Evolutionary conservation across 1,284 basidiomycete genomes (phyloP).

Genomic region (Xanthoconium separans): DNA sequence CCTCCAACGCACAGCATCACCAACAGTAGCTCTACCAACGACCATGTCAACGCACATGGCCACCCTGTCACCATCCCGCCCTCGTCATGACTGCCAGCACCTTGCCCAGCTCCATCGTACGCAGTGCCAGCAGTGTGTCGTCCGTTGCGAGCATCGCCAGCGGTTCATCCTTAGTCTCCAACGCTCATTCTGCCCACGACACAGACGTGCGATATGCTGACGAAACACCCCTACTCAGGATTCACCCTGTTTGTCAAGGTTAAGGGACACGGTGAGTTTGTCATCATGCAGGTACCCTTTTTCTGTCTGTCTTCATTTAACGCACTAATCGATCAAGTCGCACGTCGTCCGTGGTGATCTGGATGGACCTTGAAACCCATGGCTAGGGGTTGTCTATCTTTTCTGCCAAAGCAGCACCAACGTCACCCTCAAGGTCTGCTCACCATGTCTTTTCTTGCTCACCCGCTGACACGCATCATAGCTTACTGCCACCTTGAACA

Average conservation of each 20-base stretch:
- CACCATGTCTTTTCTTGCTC: neutral
- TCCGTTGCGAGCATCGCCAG: conserved; percentile 22
- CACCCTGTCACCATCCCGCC: conserved; percentile 28
- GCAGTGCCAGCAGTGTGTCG: conserved; percentile 24
- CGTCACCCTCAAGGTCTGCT: conserved; percentile 63
- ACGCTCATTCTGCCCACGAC: conserved; percentile 3
- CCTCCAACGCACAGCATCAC: conserved; percentile 28
- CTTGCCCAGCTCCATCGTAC: conserved; percentile 10
- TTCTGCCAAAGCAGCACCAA: conserved; percentile 77
- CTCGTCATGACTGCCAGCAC: conserved; percentile 34
- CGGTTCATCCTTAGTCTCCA: conserved; percentile 18
- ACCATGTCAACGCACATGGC: conserved; percentile 3
- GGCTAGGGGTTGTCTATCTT: conserved; percentile 70
- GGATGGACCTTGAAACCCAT: conserved; percentile 51
- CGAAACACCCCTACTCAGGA: conserved; percentile 39
- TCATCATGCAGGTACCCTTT: conserved; percentile 55
- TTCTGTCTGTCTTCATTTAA: neutral
- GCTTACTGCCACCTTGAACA: conserved; percentile 60
- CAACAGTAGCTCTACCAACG: conserved; percentile 30
- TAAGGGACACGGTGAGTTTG: conserved; percentile 61
- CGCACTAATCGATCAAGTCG: conserved; percentile 13
- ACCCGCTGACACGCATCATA: conserved; percentile 28
- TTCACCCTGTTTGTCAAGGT: conserved; percentile 56
- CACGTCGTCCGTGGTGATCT: conserved; percentile 53
- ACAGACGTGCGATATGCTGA: neutral